Conservation (phyloP, 768 basidiomycete species). For the Amanita subjunquillea region DNA sequence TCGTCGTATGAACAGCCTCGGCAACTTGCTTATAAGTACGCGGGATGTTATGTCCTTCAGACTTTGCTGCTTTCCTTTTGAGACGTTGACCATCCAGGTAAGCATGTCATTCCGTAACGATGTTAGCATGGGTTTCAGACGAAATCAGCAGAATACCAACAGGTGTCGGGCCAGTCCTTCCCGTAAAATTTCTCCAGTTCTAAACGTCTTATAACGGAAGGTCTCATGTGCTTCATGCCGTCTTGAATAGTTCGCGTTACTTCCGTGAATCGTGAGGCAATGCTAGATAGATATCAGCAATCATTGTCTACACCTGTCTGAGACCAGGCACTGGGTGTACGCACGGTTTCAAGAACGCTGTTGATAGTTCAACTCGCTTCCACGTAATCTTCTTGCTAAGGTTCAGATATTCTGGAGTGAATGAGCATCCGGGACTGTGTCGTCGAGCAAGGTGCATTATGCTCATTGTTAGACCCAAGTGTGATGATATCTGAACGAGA, state of each 20-base stretch:
- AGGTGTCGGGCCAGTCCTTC: too few species aligned
- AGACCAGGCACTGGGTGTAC: neutral
- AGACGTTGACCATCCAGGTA: neutral
- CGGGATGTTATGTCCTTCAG: neutral
- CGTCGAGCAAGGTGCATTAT: neutral
- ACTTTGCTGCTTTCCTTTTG: neutral
- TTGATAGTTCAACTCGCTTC: slow-evolving; percentile 12
- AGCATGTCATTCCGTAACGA: neutral
- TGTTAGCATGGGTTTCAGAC: neutral
- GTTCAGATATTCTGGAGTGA: neutral
- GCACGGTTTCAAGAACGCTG: slow-evolving; percentile 16
- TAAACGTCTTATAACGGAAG: too few species aligned
- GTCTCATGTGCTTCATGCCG: neutral
- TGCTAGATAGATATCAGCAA: slow-evolving; percentile 5
- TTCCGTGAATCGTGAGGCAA: slow-evolving; percentile 7
- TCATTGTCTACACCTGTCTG: neutral
- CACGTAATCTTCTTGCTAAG: slow-evolving; percentile 9
- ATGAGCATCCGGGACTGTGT: neutral
- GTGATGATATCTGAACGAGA: too few species aligned
- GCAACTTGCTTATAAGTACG: neutral
- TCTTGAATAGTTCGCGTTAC: neutral
- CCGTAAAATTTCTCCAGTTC: too few species aligned
- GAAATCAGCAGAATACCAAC: neutral
- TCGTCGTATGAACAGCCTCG: neutral
- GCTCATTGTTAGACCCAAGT: too few species aligned